Evolutionary conservation across 371 early-diverging fungal genomes (phyloP), one percentile per base, ranked within the genome.

Genomic region (Choanephora cucurbitarum): DNA sequence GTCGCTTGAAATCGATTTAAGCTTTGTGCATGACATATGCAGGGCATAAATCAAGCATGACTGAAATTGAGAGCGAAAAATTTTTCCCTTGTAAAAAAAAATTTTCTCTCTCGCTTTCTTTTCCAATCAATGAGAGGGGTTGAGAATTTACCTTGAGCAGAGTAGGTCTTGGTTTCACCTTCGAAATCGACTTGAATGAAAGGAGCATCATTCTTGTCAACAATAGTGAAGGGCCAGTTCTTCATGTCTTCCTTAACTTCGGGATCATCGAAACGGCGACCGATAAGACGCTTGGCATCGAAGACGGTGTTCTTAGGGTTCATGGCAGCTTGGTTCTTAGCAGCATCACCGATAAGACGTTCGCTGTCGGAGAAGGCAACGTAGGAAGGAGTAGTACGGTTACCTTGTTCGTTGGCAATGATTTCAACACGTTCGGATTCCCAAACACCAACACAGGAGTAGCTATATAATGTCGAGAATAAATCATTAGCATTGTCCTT

Each of bases 261-360:
- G 55, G 78, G 67, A 69, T 95, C 96, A 58, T 81, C 84, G 75
- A 91, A 93, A 61, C 91, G 91, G 67, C 95, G 89, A 83, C 96
- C 96, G 70, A 98, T 94, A 31, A 94, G 82, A 83, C 96, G 93
- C 85, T 95, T 97, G 67, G 91, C 94, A 73, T 94, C 94, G 75
- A 93, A 97, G 52, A 96, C 89, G 60, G 92, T 93, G 77, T 91
- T 91, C 69, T 77, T 72, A 49, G 87, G 88, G 79, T 89, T 87
- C 87, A 89, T 83, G 49, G 89, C 87, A 55, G 81, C 85, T 69
- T 91, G 90, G 77, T 91, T 87, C 78, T 88, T 90, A 49, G 93
- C 94, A 57, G 91, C 88, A 75, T 89, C 90, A 73, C 94, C 94
- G 57, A 94, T 82, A 46, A 91, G 79, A 77, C 91, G 85, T 76